Evolutionary conservation across 805 yeast genomes (phyloP).

Genomic region (Clavispora asparagi): DNA sequence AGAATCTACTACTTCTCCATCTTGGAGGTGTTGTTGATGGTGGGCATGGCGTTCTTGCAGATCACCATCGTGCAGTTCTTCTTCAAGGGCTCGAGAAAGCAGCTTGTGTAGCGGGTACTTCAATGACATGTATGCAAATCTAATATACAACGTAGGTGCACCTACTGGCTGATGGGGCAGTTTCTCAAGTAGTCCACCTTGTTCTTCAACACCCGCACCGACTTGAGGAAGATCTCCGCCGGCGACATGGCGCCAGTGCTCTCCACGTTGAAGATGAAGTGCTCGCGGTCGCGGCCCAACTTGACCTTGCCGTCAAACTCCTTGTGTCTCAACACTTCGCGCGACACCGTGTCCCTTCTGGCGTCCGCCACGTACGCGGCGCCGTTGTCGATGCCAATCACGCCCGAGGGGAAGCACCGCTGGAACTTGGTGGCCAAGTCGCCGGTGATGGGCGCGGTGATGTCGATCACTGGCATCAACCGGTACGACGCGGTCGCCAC

Average conservation of each 20-base stretch:
- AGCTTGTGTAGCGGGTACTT: conserved; percentile 40
- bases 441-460: conserved; percentile 69
- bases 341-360: conserved; percentile 91
- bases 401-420: conserved; percentile 91
- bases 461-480: conserved; percentile 81
- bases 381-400: conserved; percentile 63
- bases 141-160: not conserved
- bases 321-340: conserved; percentile 92
- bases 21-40: conserved; percentile 66
- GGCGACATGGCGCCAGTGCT: conserved; percentile 97
- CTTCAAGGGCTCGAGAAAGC: conserved; percentile 68
- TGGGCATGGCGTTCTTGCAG: conserved; percentile 68
- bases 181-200: conserved; percentile 76
- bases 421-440: conserved; percentile 73
- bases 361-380: conserved; percentile 84
- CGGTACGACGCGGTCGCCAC: conserved; percentile 96
- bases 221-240: conserved; percentile 89
- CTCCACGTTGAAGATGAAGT: conserved; percentile 91
- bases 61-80: conserved; percentile 62
- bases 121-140: conserved; percentile 2
- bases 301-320: conserved; percentile 87
- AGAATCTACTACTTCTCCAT: conserved; percentile 75
- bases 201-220: conserved; percentile 77
- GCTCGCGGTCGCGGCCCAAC: conserved; percentile 86
- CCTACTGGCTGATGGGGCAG: conserved; percentile 66